Percentiles rank a stretch among this genome's conserved stretches.
Conservation (phyloP, 768 basidiomycete genomes). For the Suillus variegatus region DNA sequence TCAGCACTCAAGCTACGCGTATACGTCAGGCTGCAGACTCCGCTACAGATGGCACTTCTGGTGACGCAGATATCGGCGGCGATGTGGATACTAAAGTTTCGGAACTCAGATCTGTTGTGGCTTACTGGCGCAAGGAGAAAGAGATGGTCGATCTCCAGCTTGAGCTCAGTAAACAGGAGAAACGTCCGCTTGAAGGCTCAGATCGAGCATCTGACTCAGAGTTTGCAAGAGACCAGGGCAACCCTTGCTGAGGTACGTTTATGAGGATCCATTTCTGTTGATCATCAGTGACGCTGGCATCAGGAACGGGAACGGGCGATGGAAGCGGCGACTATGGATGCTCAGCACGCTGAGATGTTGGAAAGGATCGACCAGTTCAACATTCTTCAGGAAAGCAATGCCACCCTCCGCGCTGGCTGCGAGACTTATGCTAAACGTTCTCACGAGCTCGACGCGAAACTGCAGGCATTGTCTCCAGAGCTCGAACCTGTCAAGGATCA, state of each 20-base stretch:
- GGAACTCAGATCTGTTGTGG: constrained; percentile 76
- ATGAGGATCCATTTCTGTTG: background rate
- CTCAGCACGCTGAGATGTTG: constrained; percentile 81
- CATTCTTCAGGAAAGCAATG: constrained; percentile 84
- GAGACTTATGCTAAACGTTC: constrained; percentile 71
- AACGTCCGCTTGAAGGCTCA: constrained; percentile 68
- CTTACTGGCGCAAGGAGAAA: constrained; percentile 86
- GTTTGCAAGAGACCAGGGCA: constrained; percentile 66
- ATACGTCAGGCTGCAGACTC: constrained; percentile 71
- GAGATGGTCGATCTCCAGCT: constrained; percentile 89
- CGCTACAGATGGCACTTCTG: constrained; percentile 32
- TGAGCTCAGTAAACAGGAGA: constrained; percentile 79
- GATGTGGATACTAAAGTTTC: constrained; percentile 65
- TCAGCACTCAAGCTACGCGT: constrained; percentile 79
- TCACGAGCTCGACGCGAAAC: constrained; percentile 63
- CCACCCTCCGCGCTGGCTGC: constrained; percentile 76
- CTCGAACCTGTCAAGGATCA: constrained; percentile 78
- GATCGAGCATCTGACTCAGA: constrained; percentile 70
- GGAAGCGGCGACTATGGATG: constrained; percentile 66
- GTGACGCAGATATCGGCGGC: constrained; percentile 47
- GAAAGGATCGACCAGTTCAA: constrained; percentile 88
- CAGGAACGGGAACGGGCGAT: constrained; percentile 84
- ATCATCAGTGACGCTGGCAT: constrained; percentile 5
- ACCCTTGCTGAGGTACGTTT: constrained; percentile 67
- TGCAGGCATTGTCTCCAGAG: constrained; percentile 57